A percentile compares a stretch with the other conserved stretches of the same genome.
These are phyloP conservation scores for Scolecobasidium constrictum DNA, from an alignment of 2,329 filamentous ascomycete species.

Conservation along the genomic window DNA sequence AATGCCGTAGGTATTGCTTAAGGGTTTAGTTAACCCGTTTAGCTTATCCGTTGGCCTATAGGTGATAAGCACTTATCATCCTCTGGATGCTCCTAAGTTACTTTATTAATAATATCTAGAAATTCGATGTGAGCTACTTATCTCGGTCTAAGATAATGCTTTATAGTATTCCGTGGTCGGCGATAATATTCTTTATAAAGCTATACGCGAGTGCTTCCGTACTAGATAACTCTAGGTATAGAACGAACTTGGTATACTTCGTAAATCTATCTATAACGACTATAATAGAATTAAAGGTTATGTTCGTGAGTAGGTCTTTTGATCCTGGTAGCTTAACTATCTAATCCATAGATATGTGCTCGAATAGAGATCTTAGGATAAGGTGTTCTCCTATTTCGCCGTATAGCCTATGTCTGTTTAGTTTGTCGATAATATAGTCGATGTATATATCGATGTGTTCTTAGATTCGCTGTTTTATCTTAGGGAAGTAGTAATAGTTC, in stretches of 20 bases:
- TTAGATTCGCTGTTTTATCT: no score
- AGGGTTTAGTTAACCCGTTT: constrained; percentile 12
- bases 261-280: no score
- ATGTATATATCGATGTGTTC: no score
- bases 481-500: no score
- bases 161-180: constrained; percentile 9
- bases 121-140: no score
- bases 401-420: constrained; percentile 4
- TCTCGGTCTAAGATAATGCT: no score
- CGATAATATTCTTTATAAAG: constrained; percentile 11
- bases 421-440: no score
- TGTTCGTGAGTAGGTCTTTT: not conserved
- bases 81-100: constrained; percentile 8
- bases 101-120: constrained; percentile 10
- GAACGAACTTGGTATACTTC: constrained; percentile 11
- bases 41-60: constrained; percentile 15
- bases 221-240: not conserved
- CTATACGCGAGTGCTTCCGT: constrained; percentile 2
- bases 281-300: constrained; percentile 2
- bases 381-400: constrained; percentile 11
- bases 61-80: constrained; percentile 15
- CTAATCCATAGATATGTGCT: constrained; percentile 14
- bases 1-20: constrained; percentile 12
- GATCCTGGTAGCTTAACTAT: constrained; percentile 2
- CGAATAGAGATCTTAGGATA: constrained; percentile 11